Evolutionary conservation across 805 yeast genomes (phyloP).

Genomic region (Maudiozyma pseudohumilis): DNA sequence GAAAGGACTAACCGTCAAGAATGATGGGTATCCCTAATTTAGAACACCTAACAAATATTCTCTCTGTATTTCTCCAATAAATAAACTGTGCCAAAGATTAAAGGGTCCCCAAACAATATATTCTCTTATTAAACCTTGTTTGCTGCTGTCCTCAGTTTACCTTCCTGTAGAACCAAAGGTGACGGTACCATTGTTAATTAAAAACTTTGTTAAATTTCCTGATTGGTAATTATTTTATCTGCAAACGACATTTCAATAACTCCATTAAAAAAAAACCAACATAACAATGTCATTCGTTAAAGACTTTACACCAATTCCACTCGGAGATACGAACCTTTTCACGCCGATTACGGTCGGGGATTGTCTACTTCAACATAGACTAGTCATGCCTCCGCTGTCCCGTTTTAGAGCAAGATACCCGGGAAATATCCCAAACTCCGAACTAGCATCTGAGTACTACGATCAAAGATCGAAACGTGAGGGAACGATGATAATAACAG

Average conservation of each 20-base stretch:
- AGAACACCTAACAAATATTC: no score
- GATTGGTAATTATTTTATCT: not conserved
- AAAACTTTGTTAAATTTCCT: no score
- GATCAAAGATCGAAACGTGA: slow-evolving; percentile 40
- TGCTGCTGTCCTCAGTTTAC: no score
- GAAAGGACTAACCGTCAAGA: no score
- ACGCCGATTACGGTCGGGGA: slow-evolving; percentile 35
- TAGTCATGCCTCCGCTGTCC: slow-evolving; percentile 36
- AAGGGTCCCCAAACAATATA: no score
- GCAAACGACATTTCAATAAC: not conserved
- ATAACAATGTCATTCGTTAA: slow-evolving; percentile 13
- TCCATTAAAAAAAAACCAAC: no score
- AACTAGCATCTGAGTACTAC: slow-evolving; percentile 40
- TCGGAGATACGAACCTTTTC: slow-evolving; percentile 30
- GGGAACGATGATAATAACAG: slow-evolving; percentile 46
- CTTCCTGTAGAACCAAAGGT: no score
- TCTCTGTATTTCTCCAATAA: no score
- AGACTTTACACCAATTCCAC: slow-evolving; percentile 15
- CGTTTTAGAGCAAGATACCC: slow-evolving; percentile 30
- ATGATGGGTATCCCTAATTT: no score
- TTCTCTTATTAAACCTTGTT: no score
- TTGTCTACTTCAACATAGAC: slow-evolving; percentile 27
- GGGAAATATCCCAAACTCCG: slow-evolving; percentile 33
- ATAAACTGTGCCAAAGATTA: no score
- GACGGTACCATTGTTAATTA: no score